A percentile compares a stretch with the other conserved stretches of the same genome.
Evolutionary conservation across 2,329 filamentous ascomycete species (phyloP).

Genomic region (Elsinoe australis): DNA sequence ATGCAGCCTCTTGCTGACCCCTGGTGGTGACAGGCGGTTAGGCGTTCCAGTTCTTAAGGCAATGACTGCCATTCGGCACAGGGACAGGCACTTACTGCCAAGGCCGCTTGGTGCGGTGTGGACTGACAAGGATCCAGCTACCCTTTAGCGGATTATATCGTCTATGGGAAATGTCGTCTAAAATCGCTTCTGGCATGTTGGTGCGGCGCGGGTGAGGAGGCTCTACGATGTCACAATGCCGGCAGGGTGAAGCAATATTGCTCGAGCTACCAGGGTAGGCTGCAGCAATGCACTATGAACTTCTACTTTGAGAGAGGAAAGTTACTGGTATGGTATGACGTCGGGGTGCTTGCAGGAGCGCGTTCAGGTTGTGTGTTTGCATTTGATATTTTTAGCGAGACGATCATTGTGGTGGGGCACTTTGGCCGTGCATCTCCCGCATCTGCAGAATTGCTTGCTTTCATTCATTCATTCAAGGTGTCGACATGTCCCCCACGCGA

Average conservation of each 20-base stretch:
- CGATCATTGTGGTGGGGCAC: no score
- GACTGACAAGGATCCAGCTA: slow-evolving; percentile 88
- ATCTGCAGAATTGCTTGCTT: no score
- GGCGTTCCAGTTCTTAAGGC: not conserved
- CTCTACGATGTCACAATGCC: slow-evolving; percentile 4
- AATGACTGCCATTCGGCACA: not conserved
- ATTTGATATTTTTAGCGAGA: slow-evolving; percentile 8
- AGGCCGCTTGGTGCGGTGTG: slow-evolving; percentile 90
- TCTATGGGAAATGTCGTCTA: slow-evolving; percentile 94
- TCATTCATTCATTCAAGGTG: no score
- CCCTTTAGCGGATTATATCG: slow-evolving; percentile 87
- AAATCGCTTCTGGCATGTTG: slow-evolving; percentile 44
- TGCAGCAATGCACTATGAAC: not conserved
- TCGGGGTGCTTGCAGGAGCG: no score
- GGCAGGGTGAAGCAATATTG: not conserved
- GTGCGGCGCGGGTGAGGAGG: no score
- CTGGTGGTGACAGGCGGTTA: slow-evolving; percentile 23
- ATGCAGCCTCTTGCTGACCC: slow-evolving; percentile 43
- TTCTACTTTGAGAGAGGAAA: slow-evolving; percentile 7
- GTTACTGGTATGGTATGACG: slow-evolving; percentile 14
- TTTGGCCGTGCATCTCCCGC: no score
- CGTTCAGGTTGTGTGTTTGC: no score
- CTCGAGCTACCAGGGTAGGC: not conserved
- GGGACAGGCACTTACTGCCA: slow-evolving; percentile 66
- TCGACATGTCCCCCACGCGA: no score